Percentiles rank a stretch among this genome's conserved stretches.
phyloP scores from a whole-genome alignment of 1,284 basidiomycete genomes.

The Puccinia novopanici region DNA sequence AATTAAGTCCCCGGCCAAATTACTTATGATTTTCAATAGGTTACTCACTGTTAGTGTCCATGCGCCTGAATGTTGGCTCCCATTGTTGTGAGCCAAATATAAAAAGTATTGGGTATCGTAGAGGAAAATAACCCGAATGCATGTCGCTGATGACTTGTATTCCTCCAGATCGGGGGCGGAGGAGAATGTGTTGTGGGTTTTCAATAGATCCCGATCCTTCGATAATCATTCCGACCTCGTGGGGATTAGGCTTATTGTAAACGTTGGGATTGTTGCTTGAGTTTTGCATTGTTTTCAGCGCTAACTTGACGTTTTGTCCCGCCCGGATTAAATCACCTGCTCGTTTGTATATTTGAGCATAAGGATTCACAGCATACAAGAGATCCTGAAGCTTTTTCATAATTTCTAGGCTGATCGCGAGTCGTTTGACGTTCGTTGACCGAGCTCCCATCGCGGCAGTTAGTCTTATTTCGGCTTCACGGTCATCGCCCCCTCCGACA shows the following conservation, averaged over 20 bases:
- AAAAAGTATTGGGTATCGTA: no score
- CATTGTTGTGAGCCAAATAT: no score
- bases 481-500: no score
- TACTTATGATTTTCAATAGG: not conserved
- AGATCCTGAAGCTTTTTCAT: not conserved
- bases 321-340: not conserved
- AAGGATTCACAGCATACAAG: conserved; percentile 18
- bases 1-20: no score
- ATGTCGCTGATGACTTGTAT: no score
- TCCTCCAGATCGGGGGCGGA: no score
- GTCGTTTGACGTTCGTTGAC: no score
- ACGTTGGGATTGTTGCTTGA: not conserved
- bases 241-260: not conserved
- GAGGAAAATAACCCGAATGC: no score
- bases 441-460: not conserved
- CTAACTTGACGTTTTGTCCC: not conserved
- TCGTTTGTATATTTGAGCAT: not conserved
- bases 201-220: not conserved
- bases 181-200: not conserved
- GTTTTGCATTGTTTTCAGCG: not conserved
- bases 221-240: not conserved
- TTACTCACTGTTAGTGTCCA: not conserved
- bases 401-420: not conserved
- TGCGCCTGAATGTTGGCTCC: not conserved
- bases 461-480: not conserved